A percentile compares a stretch with the other conserved stretches of the same genome.
phyloP scores from a whole-genome alignment of 164 flowering plant species.

The Chloranthus sessilifolius region DNA sequence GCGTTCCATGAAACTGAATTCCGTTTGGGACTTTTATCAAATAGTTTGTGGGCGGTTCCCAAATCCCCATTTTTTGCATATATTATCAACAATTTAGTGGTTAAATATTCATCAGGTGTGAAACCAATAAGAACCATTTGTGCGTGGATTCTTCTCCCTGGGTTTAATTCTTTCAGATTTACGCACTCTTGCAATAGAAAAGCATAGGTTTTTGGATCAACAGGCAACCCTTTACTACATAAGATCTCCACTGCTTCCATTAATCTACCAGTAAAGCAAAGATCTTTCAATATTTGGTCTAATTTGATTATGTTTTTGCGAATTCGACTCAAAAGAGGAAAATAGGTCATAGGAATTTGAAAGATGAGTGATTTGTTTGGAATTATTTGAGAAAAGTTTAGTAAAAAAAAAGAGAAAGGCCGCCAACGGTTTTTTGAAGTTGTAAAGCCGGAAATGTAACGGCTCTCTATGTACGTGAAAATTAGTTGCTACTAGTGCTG shows the following conservation, averaged over 20 bases:
- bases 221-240: slow-evolving; percentile 33
- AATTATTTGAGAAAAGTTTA: not conserved
- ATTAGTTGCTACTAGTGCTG: too few relatives aligned
- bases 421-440: not conserved
- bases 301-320: slow-evolving; percentile 16
- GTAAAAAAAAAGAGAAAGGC: slow-evolving; percentile 9
- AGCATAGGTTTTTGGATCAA: slow-evolving; percentile 42
- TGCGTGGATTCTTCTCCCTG: slow-evolving; percentile 56
- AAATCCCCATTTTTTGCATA: slow-evolving; percentile 61
- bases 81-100: slow-evolving; percentile 57
- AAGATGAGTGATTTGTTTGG: not conserved
- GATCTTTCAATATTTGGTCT: slow-evolving; percentile 42
- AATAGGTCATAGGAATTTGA: slow-evolving; percentile 6
- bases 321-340: slow-evolving; percentile 43
- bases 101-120: slow-evolving; percentile 46
- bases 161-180: slow-evolving; percentile 37
- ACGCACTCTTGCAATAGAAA: slow-evolving; percentile 81
- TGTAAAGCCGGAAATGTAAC: not conserved
- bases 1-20: slow-evolving; percentile 69
- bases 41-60: slow-evolving; percentile 38
- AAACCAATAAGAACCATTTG: slow-evolving; percentile 65
- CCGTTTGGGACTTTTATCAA: slow-evolving; percentile 30
- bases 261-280: slow-evolving; percentile 57
- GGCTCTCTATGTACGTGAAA: too few relatives aligned
- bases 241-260: slow-evolving; percentile 51